A percentile compares a stretch with the other conserved stretches of the same genome.
Evolutionary conservation across 2,329 filamentous ascomycete species (phyloP).

Genomic region (Botrytis pseudocinerea): DNA sequence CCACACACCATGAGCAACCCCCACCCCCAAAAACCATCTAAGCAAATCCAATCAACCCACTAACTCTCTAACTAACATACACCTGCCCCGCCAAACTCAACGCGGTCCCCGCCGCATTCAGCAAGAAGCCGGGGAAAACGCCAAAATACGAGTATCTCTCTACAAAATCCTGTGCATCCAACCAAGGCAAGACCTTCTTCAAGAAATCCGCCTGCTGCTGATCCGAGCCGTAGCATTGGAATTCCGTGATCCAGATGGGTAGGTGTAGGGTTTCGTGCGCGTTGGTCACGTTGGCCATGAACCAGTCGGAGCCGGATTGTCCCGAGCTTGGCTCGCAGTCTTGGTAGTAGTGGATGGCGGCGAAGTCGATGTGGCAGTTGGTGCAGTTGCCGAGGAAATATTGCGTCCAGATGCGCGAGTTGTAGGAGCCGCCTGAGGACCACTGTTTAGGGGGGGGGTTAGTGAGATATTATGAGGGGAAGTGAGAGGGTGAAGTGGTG

Average conservation of each 20-base stretch:
- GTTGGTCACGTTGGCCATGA: slow-evolving; percentile 45
- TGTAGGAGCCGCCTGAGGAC: slow-evolving; percentile 39
- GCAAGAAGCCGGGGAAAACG: slow-evolving; percentile 39
- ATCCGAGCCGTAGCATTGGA: slow-evolving; percentile 39
- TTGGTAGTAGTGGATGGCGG: slow-evolving; percentile 49
- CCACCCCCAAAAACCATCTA: background rate
- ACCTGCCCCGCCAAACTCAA: slow-evolving; percentile 26
- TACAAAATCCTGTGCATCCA: slow-evolving; percentile 45
- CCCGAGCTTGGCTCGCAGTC: slow-evolving; percentile 39
- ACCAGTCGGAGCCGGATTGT: slow-evolving; percentile 41
- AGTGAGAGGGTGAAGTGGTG: background rate
- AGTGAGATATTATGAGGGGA: background rate
- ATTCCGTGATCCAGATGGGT: slow-evolving; percentile 49
- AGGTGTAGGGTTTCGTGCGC: slow-evolving; percentile 42
- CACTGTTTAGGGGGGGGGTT: slow-evolving; percentile 38
- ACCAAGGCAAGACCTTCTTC: slow-evolving; percentile 45
- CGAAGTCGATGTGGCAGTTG: slow-evolving; percentile 46
- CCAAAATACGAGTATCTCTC: slow-evolving; percentile 45
- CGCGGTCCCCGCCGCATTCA: slow-evolving; percentile 30
- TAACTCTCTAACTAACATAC: slow-evolving; percentile 25
- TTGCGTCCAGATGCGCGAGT: slow-evolving; percentile 46
- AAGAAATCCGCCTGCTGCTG: slow-evolving; percentile 44
- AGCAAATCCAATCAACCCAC: background rate
- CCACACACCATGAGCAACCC: background rate
- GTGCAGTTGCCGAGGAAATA: slow-evolving; percentile 46